Conservation (phyloP, 106 monocot genomes). For the Agapanthus africanus region DNA sequence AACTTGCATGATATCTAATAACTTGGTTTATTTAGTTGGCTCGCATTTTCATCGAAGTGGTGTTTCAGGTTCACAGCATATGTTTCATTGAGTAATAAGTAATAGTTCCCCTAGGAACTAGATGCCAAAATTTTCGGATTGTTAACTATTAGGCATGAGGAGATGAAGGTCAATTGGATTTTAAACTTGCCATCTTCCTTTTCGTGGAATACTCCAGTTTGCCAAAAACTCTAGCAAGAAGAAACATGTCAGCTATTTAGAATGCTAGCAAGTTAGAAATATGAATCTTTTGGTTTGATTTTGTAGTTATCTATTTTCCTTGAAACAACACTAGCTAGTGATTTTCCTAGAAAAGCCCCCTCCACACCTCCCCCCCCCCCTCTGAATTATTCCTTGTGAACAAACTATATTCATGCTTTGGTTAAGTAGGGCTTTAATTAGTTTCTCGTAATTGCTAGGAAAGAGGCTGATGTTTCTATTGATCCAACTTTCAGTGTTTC, state of each 20-base stretch:
- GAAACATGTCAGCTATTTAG: neutral
- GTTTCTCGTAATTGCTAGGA: slow-evolving; percentile 18
- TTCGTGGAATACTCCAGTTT: too few relatives aligned
- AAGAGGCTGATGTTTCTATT: slow-evolving; percentile 43
- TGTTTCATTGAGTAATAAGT: too few relatives aligned
- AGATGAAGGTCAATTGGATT: too few relatives aligned
- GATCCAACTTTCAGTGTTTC: slow-evolving; percentile 58
- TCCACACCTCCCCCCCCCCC: too few relatives aligned
- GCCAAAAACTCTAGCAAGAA: neutral
- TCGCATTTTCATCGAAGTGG: neutral
- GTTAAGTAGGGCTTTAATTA: neutral
- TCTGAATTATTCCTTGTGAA: neutral
- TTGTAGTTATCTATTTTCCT: too few relatives aligned
- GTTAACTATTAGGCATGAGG: too few relatives aligned
- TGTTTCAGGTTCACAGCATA: neutral
- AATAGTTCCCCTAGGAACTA: too few relatives aligned
- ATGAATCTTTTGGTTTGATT: too few relatives aligned
- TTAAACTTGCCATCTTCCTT: too few relatives aligned
- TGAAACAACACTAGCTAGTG: neutral
- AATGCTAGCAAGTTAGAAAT: too few relatives aligned
- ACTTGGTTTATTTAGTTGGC: neutral
- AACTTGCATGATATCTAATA: neutral
- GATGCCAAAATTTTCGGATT: too few relatives aligned
- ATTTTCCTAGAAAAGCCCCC: too few relatives aligned
- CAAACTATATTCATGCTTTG: neutral